Evolutionary conservation across 2,329 filamentous ascomycete genomes (phyloP), one percentile per base, ranked within the genome.

Genomic region (Ramularia collo-cygni): DNA sequence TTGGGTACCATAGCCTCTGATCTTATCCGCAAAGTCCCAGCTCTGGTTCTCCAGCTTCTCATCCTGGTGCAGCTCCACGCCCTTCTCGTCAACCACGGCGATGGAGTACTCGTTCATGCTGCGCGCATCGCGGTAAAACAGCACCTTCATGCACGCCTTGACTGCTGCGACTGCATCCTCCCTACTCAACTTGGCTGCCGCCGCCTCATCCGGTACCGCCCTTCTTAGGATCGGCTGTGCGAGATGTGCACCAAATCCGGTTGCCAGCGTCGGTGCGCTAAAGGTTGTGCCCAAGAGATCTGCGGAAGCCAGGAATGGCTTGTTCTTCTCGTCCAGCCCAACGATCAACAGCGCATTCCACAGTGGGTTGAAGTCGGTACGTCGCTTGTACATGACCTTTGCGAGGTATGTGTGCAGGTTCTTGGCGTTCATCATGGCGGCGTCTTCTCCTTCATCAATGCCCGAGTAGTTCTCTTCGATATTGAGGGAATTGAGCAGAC

Each of bases 331-430:
- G 65, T 93, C 86, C 42, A 96, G 74, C 17, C 92, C 92, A 37
- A 84, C 90, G 37, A 98, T 85, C 31, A 98, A 77, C 46, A 98
- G 71, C 62, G 89, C 83, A 70, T 96, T 98, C 92, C 92, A 98
- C 47, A 98, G 77, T 8, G 92, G 92, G 70, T 98, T 86, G 75
- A 98, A 93, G 62, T 95, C 85, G 60, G 83, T 87, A 58, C 92
- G 87, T 53, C 92, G 86, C 68, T 83, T 82, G 77, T 98, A 98
- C 66, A 98, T 80, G 52, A 96, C 83, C 72, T 96, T 95, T 58
- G 85, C 77, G 43, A 98, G 80, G 69, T 96, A 98, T 64, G 85
- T 93, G 76, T 96, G 90, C 51, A 98, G 79, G 69, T 95, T 95
- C 65, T 85, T 84, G 41, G 92, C 92, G 64, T 84, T 87, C 58